Evolutionary conservation across 352 stramenopile genomes (phyloP), one percentile per base, ranked within the genome.

Genomic region (Halophytophthora batemanensis): DNA sequence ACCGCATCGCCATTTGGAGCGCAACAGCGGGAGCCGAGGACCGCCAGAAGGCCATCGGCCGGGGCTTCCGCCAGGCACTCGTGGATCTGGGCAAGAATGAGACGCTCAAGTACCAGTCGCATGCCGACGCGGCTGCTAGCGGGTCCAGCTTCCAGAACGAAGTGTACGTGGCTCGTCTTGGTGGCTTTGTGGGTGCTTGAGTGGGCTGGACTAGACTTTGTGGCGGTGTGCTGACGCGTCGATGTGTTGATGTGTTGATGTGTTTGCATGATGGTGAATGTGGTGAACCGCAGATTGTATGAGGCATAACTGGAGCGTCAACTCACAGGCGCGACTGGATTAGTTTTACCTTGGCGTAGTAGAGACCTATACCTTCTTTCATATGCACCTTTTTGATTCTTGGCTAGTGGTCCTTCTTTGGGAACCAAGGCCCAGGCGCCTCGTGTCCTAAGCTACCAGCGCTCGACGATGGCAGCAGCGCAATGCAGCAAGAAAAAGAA

Each of bases 1-100:
- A 98, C 78, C 85, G 93, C 45, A 96, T 98, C 66, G 87, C 95
- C 39, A 87, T 99, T 43, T 99, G 96, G 96, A 96, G 77, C 37
- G 79, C 76, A 67, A 93, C 81, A 59, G 83, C 86, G 22, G 67
- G 78, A 35, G 71, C 75, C 47, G 68, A 89, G 53, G 72, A 90
- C 41, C 72, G 83, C 29, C 82, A 93, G 57, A 85, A 83, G 53
- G 75, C 74, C 29, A 89, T 95, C 48, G 85, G 85, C 47, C 76
- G 80, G 36, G 73, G 81, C 49, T 95, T 95, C 54, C 82, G 85
- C 50, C 74, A 75, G 43, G 79, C 74, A 14, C 80, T 95, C 49
- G 67, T 83, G 35, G 85, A 95, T 52, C 73, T 95, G 51, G 77
- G 74, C 66, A 93, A 93, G 77, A 92, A 91, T 53, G 85, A 95